Conservation (phyloP, 2,329 filamentous ascomycete genomes). For the Colletotrichum godetiae region DNA sequence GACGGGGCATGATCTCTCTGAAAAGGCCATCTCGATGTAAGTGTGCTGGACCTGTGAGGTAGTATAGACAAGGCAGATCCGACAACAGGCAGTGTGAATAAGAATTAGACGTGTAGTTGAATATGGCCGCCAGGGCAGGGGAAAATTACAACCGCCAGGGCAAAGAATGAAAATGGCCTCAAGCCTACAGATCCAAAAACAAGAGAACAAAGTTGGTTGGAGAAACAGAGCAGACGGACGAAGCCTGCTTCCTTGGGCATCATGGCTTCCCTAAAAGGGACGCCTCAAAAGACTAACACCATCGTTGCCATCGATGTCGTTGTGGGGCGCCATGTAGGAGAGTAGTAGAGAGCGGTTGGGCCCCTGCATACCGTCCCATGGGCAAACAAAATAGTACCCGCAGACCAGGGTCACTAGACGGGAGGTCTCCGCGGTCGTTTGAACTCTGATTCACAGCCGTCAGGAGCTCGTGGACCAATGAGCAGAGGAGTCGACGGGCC, state of each 20-base stretch:
- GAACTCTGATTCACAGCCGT: conserved; percentile 21
- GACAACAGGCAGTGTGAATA: neutral
- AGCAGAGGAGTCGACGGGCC: neutral
- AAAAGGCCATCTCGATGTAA: conserved; percentile 38
- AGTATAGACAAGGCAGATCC: neutral
- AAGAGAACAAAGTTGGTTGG: neutral
- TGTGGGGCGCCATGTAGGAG: conserved; percentile 5
- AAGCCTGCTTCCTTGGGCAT: neutral
- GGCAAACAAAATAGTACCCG: conserved; percentile 14
- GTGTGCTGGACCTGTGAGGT: neutral
- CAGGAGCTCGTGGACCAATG: conserved; percentile 9
- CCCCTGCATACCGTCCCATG: conserved; percentile 23
- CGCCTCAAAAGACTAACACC: neutral
- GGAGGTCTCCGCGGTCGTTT: conserved; percentile 23
- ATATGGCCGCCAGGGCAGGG: conserved; percentile 20
- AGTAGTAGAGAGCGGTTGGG: neutral
- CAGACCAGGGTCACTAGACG: conserved; percentile 8
- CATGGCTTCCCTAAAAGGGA: conserved; percentile 15
- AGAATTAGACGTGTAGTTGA: conserved; percentile 2
- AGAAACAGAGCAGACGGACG: neutral
- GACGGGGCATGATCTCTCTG: conserved; percentile 45
- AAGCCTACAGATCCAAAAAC: neutral
- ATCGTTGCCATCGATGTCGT: neutral
- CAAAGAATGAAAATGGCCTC: conserved; percentile 16
- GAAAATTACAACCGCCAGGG: conserved; percentile 18